Evolutionary conservation across 768 basidiomycete genomes (phyloP).

Genomic region (Lactarius akahatsu): DNA sequence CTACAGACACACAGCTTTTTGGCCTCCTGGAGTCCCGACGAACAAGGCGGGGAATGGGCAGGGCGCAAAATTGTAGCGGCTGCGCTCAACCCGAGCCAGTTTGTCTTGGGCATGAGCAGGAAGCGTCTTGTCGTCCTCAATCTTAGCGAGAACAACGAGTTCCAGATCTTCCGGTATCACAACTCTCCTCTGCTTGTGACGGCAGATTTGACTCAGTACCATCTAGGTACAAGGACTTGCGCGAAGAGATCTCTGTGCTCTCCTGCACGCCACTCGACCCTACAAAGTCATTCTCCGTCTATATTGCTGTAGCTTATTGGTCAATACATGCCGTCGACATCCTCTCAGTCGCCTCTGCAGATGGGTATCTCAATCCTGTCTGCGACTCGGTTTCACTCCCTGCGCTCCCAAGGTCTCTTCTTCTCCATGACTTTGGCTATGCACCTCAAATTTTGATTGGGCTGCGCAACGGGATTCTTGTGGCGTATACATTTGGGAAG

Average conservation of each 20-base stretch:
- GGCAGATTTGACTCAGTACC: neutral
- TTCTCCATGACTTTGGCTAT: constrained; percentile 59
- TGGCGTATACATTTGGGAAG: constrained; percentile 48
- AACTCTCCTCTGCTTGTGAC: neutral
- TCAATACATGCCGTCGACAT: constrained; percentile 61
- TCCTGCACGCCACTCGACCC: constrained; percentile 59
- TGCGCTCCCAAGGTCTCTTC: constrained; percentile 45
- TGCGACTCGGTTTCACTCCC: constrained; percentile 43
- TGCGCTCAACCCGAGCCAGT: constrained; percentile 65
- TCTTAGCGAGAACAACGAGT: constrained; percentile 42
- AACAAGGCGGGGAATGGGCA: constrained; percentile 30
- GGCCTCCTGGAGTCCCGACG: constrained; percentile 42
- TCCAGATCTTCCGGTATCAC: constrained; percentile 38
- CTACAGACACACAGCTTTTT: constrained; percentile 44
- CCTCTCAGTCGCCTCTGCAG: constrained; percentile 40
- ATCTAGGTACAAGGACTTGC: constrained; percentile 22
- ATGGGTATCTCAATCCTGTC: constrained; percentile 32
- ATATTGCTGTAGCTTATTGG: constrained; percentile 77
- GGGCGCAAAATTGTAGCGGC: constrained; percentile 61
- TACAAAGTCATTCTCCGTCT: constrained; percentile 44
- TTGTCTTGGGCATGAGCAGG: constrained; percentile 57
- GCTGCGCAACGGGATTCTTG: constrained; percentile 71
- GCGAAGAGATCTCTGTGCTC: constrained; percentile 65
- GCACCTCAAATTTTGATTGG: constrained; percentile 68
- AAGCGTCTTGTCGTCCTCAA: constrained; percentile 54